Conservation (phyloP, 441 rosid genomes). For the Brassica hybrid region DNA sequence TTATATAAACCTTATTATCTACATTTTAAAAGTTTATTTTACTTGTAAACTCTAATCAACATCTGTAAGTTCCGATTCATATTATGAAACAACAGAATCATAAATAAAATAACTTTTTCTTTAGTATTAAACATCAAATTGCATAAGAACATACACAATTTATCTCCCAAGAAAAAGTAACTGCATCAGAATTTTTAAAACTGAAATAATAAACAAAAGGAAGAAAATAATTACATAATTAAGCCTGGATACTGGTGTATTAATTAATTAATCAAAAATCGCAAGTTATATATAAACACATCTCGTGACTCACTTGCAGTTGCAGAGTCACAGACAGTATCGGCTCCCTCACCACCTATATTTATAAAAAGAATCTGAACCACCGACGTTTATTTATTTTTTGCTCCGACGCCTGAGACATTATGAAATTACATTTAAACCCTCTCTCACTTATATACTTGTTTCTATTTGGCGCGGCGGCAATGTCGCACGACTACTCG, state of each 20-base stretch:
- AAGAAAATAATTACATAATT: neutral
- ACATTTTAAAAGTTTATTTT: neutral
- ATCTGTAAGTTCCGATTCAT: neutral
- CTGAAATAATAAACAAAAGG: neutral
- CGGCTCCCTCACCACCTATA: neutral
- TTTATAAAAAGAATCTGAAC: neutral
- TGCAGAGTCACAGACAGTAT: conserved; percentile 29
- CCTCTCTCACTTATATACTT: neutral
- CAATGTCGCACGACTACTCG: conserved; percentile 58
- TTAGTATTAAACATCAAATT: neutral
- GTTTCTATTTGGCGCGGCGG: conserved; percentile 4
- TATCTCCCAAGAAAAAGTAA: neutral
- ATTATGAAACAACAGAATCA: neutral
- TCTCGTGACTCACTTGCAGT: conserved; percentile 29
- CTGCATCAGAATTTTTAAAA: neutral
- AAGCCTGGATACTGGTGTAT: neutral
- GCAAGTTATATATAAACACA: conserved; percentile 30
- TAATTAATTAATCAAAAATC: neutral
- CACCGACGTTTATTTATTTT: conserved; percentile 13
- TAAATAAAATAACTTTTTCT: neutral
- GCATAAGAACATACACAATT: neutral
- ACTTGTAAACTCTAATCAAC: neutral
- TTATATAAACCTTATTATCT: neutral
- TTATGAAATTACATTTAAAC: conserved; percentile 29
- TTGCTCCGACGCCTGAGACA: conserved; percentile 2